Evolutionary conservation across 306 rosid species (phyloP).

Genomic region (Crotalaria pallida): DNA sequence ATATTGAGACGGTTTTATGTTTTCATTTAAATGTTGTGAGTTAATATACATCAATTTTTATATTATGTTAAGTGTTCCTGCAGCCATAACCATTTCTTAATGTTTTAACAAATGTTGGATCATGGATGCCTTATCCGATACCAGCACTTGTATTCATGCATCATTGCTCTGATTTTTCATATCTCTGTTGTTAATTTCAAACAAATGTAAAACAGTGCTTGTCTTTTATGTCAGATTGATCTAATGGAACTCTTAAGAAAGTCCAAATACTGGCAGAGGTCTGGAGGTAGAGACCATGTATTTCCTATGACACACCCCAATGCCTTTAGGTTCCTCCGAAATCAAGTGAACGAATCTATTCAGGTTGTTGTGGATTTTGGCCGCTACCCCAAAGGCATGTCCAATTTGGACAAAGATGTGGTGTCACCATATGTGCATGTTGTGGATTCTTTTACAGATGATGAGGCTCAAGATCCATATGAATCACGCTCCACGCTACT

Average conservation of each 20-base stretch:
- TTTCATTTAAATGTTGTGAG: background rate
- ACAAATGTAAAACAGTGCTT: background rate
- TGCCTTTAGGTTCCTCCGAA: constrained; percentile 87
- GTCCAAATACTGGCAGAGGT: constrained; percentile 81
- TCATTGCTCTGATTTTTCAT: background rate
- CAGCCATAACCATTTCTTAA: background rate
- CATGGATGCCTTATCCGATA: background rate
- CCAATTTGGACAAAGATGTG: constrained; percentile 85
- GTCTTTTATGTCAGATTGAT: constrained; percentile 62
- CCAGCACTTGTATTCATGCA: background rate
- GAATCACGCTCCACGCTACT: constrained; percentile 72
- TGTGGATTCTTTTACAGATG: constrained; percentile 74
- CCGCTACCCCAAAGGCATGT: constrained; percentile 67
- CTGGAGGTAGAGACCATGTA: constrained; percentile 84
- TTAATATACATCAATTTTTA: background rate
- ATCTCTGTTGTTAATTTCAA: constrained; percentile 16
- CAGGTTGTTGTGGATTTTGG: constrained; percentile 97
- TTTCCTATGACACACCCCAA: constrained; percentile 96
- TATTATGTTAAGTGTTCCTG: background rate
- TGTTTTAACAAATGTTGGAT: background rate
- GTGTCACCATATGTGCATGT: constrained; percentile 91
- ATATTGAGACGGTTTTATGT: background rate
- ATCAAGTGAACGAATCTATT: constrained; percentile 68
- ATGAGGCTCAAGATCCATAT: constrained; percentile 65
- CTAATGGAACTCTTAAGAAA: constrained; percentile 48